Percentiles rank a stretch among this genome's conserved stretches.
phyloP scores from a whole-genome alignment of 306 rosid genomes.

The Fragaria nilgerrensis region DNA sequence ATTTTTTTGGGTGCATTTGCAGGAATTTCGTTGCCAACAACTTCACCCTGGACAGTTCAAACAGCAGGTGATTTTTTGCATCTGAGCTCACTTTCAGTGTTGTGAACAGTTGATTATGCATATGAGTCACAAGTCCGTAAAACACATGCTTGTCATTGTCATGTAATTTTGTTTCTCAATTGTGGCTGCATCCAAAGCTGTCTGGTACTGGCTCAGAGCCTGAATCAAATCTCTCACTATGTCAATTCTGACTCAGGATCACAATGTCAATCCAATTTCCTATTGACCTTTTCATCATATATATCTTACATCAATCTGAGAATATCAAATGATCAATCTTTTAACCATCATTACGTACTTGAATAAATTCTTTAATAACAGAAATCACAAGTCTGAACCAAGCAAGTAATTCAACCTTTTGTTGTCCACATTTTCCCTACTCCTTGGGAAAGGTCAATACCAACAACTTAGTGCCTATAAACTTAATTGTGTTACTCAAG shows the following conservation, averaged over 20 bases:
- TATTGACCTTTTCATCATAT: background rate
- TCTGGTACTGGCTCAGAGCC: background rate
- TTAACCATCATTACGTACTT: background rate
- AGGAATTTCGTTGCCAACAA: constrained; percentile 82
- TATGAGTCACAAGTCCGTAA: background rate
- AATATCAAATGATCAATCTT: background rate
- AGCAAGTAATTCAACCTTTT: background rate
- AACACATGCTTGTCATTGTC: background rate
- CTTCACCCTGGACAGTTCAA: constrained; percentile 46
- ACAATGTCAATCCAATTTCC: background rate
- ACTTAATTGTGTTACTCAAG: background rate
- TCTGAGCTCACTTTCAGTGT: background rate
- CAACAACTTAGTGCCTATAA: background rate
- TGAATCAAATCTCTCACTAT: background rate
- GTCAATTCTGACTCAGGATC: background rate
- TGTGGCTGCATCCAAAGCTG: background rate
- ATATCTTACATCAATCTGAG: background rate
- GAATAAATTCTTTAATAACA: background rate
- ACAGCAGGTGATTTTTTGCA: constrained; percentile 48
- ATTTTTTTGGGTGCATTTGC: constrained; percentile 31
- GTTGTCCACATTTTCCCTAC: background rate
- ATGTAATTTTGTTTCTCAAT: background rate
- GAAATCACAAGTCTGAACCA: background rate
- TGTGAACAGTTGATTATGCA: background rate
- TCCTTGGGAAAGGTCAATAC: background rate